Percentiles rank a stretch among this genome's conserved stretches.
Conservation (phyloP, 2,329 filamentous ascomycete species). For the Dactylellina drechsleri region DNA sequence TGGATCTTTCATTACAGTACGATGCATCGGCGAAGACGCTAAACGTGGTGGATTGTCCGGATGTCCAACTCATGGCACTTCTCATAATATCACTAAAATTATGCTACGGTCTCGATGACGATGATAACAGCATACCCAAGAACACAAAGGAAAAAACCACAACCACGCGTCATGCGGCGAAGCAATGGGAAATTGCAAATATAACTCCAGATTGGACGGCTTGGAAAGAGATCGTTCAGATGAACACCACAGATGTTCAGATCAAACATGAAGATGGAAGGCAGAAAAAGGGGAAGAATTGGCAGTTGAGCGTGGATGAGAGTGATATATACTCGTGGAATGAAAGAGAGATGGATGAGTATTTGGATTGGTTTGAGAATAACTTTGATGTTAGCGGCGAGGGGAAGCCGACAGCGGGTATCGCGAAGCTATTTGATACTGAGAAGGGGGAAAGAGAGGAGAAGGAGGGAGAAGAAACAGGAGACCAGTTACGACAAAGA, state of each 20-base stretch:
- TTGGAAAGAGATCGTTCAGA: conserved; percentile 71
- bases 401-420: conserved; percentile 57
- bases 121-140: conserved; percentile 1
- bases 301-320: conserved; percentile 70
- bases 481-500: background rate
- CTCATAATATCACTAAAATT: conserved; percentile 82
- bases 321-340: conserved; percentile 72
- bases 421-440: conserved; percentile 54
- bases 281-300: conserved; percentile 56
- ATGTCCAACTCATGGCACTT: conserved; percentile 76
- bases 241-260: conserved; percentile 57
- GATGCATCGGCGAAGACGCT: conserved; percentile 6
- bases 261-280: conserved; percentile 56
- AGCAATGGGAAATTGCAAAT: conserved; percentile 37
- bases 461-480: conserved; percentile 5
- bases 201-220: conserved; percentile 73
- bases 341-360: conserved; percentile 73
- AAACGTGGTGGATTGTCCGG: conserved; percentile 72
- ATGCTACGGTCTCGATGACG: conserved; percentile 75
- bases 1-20: conserved; percentile 54
- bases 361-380: conserved; percentile 80
- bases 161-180: conserved; percentile 53
- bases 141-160: conserved; percentile 59
- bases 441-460: conserved; percentile 57
- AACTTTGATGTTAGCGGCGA: conserved; percentile 69